Evolutionary conservation across 2,329 filamentous ascomycete species (phyloP).

Genomic region (Fusarium tanahbumbuense): DNA sequence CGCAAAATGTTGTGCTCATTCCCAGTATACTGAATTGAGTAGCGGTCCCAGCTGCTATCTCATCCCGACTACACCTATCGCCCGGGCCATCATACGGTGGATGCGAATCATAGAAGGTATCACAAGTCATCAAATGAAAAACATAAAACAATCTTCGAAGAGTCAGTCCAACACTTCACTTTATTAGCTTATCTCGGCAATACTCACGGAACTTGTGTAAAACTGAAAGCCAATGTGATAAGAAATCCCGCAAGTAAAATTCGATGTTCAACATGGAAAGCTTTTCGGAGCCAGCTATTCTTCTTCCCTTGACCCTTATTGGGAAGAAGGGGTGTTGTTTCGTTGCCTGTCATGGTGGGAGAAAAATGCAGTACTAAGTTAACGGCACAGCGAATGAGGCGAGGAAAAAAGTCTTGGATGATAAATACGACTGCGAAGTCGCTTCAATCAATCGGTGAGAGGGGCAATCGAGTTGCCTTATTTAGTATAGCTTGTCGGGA

Average conservation of each 20-base stretch:
- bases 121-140: conserved; percentile 78
- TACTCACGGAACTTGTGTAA: conserved; percentile 62
- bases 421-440: conserved; percentile 31
- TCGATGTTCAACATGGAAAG: conserved; percentile 55
- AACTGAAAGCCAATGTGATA: conserved; percentile 64
- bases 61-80: conserved; percentile 69
- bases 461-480: conserved; percentile 15
- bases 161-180: neutral
- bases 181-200: neutral
- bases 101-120: conserved; percentile 73
- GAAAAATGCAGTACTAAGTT: conserved; percentile 12
- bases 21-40: conserved; percentile 72
- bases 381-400: neutral
- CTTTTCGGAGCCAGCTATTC: conserved; percentile 28
- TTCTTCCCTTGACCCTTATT: conserved; percentile 18
- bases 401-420: conserved; percentile 23
- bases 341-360: conserved; percentile 37
- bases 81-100: conserved; percentile 59
- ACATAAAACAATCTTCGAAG: conserved; percentile 65
- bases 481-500: conserved; percentile 25
- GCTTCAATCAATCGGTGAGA: conserved; percentile 27
- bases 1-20: conserved; percentile 75
- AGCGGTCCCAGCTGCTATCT: conserved; percentile 74
- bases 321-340: conserved; percentile 41
- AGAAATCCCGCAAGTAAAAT: conserved; percentile 70